Evolutionary conservation across 2,329 filamentous ascomycete species (phyloP).

Genomic region (Colletotrichum tropicale): DNA sequence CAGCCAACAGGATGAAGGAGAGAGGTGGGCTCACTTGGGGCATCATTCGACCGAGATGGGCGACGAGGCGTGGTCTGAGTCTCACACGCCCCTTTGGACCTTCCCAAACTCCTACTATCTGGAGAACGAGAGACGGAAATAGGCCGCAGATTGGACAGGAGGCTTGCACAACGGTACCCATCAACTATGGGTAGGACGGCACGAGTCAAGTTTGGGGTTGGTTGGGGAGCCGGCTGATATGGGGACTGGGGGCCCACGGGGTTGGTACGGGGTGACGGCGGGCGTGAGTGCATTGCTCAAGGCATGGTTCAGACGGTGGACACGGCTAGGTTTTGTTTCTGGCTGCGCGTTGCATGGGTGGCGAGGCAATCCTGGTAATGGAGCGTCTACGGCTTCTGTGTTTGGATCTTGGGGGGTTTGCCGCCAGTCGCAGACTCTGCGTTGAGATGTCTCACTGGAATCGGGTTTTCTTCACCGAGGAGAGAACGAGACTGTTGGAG

Average conservation of each 20-base stretch:
- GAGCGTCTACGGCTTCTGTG: neutral
- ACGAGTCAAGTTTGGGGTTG: constrained; percentile 1
- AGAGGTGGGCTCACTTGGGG: neutral
- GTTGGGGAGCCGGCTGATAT: neutral
- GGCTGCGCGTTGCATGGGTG: neutral
- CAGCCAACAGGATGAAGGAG: neutral
- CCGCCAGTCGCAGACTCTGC: neutral
- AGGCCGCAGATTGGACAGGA: neutral
- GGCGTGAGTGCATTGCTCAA: neutral
- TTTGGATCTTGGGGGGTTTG: no score
- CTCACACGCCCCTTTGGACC: neutral
- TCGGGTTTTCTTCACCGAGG: neutral
- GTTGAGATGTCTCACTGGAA: neutral
- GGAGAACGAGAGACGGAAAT: neutral
- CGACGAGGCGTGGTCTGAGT: neutral
- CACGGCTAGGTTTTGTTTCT: neutral
- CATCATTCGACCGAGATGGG: constrained; percentile 12
- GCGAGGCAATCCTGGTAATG: neutral
- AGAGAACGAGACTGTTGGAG: neutral
- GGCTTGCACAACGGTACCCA: neutral
- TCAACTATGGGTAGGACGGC: neutral
- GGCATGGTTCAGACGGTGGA: neutral
- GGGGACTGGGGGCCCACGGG: neutral
- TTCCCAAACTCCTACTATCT: neutral
- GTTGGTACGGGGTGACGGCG: neutral